Evolutionary conservation across 2,329 filamentous ascomycete genomes (phyloP).

Genomic region (Onygena corvina): DNA sequence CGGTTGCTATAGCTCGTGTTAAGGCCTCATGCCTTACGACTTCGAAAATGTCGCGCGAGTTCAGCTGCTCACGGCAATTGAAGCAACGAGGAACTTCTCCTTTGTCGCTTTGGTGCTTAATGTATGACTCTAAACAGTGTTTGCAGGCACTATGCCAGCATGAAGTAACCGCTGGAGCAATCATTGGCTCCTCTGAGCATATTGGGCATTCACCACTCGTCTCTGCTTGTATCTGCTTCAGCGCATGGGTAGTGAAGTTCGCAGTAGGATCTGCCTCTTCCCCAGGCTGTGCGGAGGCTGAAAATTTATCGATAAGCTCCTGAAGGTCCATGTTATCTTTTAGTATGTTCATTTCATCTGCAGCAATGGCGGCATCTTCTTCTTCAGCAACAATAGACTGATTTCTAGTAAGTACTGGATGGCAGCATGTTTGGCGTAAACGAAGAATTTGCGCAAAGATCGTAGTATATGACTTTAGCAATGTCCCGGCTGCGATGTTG

Average conservation of each 20-base stretch:
- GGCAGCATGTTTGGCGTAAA: constrained; percentile 85
- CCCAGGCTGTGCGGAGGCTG: constrained; percentile 51
- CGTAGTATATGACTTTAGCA: constrained; percentile 90
- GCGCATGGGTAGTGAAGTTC: constrained; percentile 70
- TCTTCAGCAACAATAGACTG: constrained; percentile 76
- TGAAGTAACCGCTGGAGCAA: constrained; percentile 82
- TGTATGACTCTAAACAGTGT: constrained; percentile 78
- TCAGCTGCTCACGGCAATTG: constrained; percentile 76
- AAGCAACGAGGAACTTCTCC: constrained; percentile 71
- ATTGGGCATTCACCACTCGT: constrained; percentile 83
- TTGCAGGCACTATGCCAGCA: constrained; percentile 98
- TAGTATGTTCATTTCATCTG: constrained; percentile 67
- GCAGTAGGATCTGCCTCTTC: constrained; percentile 50
- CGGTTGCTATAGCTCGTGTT: constrained; percentile 26
- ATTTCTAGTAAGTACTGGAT: constrained; percentile 80
- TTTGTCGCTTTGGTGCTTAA: constrained; percentile 71
- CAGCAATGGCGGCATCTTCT: constrained; percentile 63
- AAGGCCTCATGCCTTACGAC: constrained; percentile 57
- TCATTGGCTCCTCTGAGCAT: constrained; percentile 91
- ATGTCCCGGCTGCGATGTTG: constrained; percentile 80
- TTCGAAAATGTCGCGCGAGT: constrained; percentile 76
- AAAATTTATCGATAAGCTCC: constrained; percentile 73
- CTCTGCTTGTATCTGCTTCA: constrained; percentile 85
- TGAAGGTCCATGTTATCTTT: constrained; percentile 94
- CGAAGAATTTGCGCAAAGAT: constrained; percentile 95